Base-by-base conservation (phyloP, 1,284 basidiomycete genomes). In the Ganoderma resinaceum region DNA sequence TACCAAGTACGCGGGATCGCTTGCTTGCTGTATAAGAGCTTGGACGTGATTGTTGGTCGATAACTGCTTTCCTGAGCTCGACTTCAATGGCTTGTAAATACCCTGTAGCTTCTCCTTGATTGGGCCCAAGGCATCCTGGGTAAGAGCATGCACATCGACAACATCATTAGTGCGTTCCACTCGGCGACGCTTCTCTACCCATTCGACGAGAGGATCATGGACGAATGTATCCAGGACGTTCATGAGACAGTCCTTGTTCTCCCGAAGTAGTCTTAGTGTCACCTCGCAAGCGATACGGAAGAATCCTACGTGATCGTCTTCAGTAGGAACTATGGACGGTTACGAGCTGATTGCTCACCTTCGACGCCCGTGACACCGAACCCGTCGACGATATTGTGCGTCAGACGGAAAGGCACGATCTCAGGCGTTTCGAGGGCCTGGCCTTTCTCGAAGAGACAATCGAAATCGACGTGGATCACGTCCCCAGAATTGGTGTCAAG, bases 381-480 rank as follows among this genome's bases (percentile, higher is more conserved):
- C 0, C 95, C 98, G 76, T 97, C 96, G 49, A 97, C 89, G 74
- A 99, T 83, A 77, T 99, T 99, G 72, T 96, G 95, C 5, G 98
- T 99, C 52, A 99, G 84, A 63, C 98, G 88, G 84, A 99, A 99
- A 0, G 98, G 97, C 0, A 99, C 96, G 38, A 91, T 87, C 79
- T 99, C 98, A 0, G 95, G 94, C 2, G 95, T 93, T 75, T 97
- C 95, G 58, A 99, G 87, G 2, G 87, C 87, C 82, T 94, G 95
- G 0, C 95, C 96, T 92, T 96, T 97, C 75, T 99, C 98, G 75
- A 99, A 99, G 14, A 99, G 85, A 81, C 97, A 99, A 79, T 99
- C 99, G 76, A 99, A 95, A 80, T 99, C 98, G 61, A 99, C 97
- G 75, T 99, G 98, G 2, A 99, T 93, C 2, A 94, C 90, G 77